Percentiles rank a stretch among this genome's conserved stretches.
Evolutionary conservation across 1,284 basidiomycete genomes (phyloP).

Genomic region (Testicularia cyperi): DNA sequence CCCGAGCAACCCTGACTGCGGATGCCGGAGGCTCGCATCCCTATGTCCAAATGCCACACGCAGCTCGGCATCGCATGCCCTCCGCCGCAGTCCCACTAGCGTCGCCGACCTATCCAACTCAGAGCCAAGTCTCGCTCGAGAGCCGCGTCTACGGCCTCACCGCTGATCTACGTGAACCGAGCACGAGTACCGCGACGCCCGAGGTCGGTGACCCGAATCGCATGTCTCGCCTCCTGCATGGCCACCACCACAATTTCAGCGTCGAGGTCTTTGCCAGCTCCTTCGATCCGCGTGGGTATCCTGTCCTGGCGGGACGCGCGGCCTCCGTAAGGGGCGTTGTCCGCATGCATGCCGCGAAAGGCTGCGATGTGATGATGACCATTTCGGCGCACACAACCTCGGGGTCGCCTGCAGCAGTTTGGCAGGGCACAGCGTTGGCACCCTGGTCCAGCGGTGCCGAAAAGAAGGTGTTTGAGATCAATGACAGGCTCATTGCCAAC

Average conservation of each 20-base stretch:
- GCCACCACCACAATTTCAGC: conserved; percentile 41
- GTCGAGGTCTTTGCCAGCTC: conserved; percentile 45
- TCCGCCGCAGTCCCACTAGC: conserved; percentile 4
- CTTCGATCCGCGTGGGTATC: conserved; percentile 50
- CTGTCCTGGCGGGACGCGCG: conserved; percentile 40
- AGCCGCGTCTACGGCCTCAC: conserved; percentile 37
- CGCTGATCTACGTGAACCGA: conserved; percentile 23
- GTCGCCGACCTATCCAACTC: neutral
- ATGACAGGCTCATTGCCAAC: conserved; percentile 34
- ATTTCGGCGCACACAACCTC: conserved; percentile 48
- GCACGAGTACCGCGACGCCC: conserved; percentile 4
- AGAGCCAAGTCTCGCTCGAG: conserved; percentile 2
- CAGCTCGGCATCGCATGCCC: conserved; percentile 8
- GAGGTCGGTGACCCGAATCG: conserved; percentile 15
- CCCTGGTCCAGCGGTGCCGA: conserved; percentile 38
- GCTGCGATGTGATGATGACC: conserved; percentile 49
- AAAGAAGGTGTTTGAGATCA: conserved; percentile 40
- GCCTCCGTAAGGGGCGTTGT: conserved; percentile 37
- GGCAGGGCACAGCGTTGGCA: conserved; percentile 47
- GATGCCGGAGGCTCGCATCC: conserved; percentile 7
- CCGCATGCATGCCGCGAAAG: conserved; percentile 32
- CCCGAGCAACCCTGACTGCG: conserved; percentile 6
- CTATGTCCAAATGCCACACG: conserved; percentile 2
- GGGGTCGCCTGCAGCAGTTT: conserved; percentile 48
- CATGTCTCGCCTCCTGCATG: conserved; percentile 22